These are phyloP conservation scores for Trichoderma guizhouense DNA, from an alignment of 2,329 filamentous ascomycete species.

Conservation along the genomic window DNA sequence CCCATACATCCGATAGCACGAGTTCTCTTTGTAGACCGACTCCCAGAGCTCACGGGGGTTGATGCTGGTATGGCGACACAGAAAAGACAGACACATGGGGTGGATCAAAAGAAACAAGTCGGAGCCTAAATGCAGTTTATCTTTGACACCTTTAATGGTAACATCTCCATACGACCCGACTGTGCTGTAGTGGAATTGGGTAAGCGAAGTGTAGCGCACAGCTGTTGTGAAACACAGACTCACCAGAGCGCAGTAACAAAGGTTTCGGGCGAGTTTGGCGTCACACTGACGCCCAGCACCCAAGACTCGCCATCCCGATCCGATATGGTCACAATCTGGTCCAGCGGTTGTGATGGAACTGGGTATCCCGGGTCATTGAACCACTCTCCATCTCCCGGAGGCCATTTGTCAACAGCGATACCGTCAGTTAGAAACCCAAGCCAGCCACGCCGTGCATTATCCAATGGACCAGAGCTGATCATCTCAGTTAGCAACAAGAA, in stretches of 20 bases:
- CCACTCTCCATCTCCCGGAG: background rate
- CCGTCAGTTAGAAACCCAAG: background rate
- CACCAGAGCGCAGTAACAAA: slow-evolving; percentile 5
- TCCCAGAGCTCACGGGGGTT: background rate
- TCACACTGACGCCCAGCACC: background rate
- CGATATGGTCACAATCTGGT: background rate
- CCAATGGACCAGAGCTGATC: background rate
- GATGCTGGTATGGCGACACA: background rate
- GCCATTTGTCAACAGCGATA: background rate
- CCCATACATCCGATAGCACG: background rate
- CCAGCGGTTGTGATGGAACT: background rate
- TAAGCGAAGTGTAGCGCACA: too few relatives aligned
- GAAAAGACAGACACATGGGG: background rate
- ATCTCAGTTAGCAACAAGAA: background rate
- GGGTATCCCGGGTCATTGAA: background rate
- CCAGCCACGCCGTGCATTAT: background rate
- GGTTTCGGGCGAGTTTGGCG: background rate
- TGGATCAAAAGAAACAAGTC: background rate
- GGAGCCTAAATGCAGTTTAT: background rate
- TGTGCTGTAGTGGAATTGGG: background rate
- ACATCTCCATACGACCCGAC: background rate
- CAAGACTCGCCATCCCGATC: background rate
- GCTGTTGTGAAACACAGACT: background rate
- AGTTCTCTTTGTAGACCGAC: background rate
- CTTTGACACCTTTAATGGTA: background rate